phyloP scores from a whole-genome alignment of 208 protist species.

The Crithidia sp. region DNA sequence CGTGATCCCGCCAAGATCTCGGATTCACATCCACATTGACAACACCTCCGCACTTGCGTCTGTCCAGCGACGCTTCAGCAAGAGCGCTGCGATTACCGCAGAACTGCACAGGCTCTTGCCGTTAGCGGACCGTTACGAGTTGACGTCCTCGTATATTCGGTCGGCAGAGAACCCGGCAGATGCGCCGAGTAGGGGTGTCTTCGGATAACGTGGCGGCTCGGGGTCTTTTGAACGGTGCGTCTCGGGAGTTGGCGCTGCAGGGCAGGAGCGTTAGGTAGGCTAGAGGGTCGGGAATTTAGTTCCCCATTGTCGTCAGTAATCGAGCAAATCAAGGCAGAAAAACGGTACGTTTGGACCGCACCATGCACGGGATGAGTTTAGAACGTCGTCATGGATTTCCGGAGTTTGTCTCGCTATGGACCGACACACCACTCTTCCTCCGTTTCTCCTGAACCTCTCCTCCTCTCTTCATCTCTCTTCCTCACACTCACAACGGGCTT shows the following conservation, averaged over 20 bases:
- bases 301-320: neutral
- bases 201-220: neutral
- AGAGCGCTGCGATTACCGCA: neutral
- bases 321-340: neutral
- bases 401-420: too few species aligned
- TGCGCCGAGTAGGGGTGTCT: neutral
- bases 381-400: too few species aligned
- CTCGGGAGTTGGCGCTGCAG: neutral
- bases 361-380: too few species aligned
- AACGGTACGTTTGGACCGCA: too few species aligned
- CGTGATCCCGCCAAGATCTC: neutral
- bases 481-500: too few species aligned
- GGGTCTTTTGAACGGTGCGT: too few species aligned
- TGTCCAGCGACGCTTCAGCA: neutral
- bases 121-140: neutral
- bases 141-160: neutral
- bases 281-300: neutral
- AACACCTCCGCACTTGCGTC: neutral
- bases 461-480: too few species aligned
- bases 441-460: too few species aligned
- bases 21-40: neutral
- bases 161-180: neutral
- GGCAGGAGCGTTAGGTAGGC: neutral
- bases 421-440: too few species aligned
- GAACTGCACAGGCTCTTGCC: neutral